Evolutionary conservation across 2,329 filamentous ascomycete genomes (phyloP).

Genomic region (Aspergillus pseudoterreus): DNA sequence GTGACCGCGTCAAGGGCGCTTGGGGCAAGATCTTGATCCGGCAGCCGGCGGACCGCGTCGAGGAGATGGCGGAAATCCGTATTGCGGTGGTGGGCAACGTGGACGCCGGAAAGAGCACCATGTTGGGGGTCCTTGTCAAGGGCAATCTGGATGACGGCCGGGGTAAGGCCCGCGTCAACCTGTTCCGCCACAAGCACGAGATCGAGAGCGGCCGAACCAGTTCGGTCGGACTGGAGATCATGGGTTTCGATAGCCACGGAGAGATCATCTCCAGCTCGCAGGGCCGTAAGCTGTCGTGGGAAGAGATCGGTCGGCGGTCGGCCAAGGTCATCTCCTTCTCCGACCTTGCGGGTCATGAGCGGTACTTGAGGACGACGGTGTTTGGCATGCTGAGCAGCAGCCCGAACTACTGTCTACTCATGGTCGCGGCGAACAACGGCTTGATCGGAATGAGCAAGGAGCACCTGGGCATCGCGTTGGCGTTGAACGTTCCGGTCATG

Average conservation of each 20-base stretch:
- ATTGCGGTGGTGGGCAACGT: slow-evolving; percentile 98
- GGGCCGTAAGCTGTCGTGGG: slow-evolving; percentile 87
- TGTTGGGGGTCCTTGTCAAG: slow-evolving; percentile 93
- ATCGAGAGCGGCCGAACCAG: slow-evolving; percentile 93
- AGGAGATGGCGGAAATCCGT: slow-evolving; percentile 90
- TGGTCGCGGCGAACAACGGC: slow-evolving; percentile 98
- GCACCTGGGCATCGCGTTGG: slow-evolving; percentile 89
- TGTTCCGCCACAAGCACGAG: slow-evolving; percentile 97
- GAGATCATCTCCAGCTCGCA: slow-evolving; percentile 78
- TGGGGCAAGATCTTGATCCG: slow-evolving; percentile 86
- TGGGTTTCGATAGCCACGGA: slow-evolving; percentile 89
- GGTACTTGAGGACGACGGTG: slow-evolving; percentile 91
- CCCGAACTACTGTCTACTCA: slow-evolving; percentile 94
- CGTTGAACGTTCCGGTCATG: slow-evolving; percentile 95
- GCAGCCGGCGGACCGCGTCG: slow-evolving; percentile 66
- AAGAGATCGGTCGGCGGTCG: slow-evolving; percentile 91
- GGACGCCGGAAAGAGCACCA: slow-evolving; percentile 93
- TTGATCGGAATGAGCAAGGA: slow-evolving; percentile 98
- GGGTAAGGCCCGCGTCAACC: slow-evolving; percentile 87
- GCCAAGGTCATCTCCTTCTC: slow-evolving; percentile 96
- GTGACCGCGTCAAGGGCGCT: slow-evolving; percentile 66
- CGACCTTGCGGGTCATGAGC: slow-evolving; percentile 91
- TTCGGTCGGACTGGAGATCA: slow-evolving; percentile 97
- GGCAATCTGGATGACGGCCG: slow-evolving; percentile 91
- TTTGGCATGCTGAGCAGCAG: slow-evolving; percentile 92